Base-by-base conservation (phyloP, 257 asterid genomes). In the Rauvolfia tetraphylla region DNA sequence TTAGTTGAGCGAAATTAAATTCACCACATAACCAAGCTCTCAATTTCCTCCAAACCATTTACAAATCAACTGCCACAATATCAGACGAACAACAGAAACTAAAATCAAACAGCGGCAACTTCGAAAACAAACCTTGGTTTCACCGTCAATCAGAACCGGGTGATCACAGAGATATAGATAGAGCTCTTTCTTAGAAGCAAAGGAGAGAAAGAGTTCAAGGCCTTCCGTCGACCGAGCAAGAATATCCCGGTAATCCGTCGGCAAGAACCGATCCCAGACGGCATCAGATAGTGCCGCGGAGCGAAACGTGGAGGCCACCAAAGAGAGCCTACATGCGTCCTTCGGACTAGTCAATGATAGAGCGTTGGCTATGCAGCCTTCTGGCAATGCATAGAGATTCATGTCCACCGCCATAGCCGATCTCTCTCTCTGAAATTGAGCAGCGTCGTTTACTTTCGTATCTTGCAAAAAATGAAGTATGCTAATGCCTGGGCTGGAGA, bases 241-340 rank as follows among this genome's bases (percentile, higher is more conserved):
- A 12, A 92, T 80, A 46, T 88, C 88, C 9, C 80, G 83, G 53
- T 88, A 90, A 76, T 92, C 97, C 13, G 90, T 39, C n/a, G 97
- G 97, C 80, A 94, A 63, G 78, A 94, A 94, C 33, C 89, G 84
- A 33, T 72, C 89, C 97, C 97, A 93, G 14, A 92, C 96, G 57
- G 85, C 81, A 80, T 92, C 97, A 69, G 94, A 92, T 62, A 84
- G 78, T 5, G 96, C 84, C 2, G 95, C 95, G 25, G 93, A 82
- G 20, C 90, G 89, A 81, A 92, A 92, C 12, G 81, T 76, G 42
- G 93, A 77, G 20, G 83, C 86, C 4, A 94, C 91, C 72, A 59
- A 56, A 34, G 93, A 84, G 14, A 92, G 78, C 81, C 93, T 86
- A 82, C 97, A 83, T 1, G 88, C 94, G 51, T 94, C 97, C 79